phyloP scores from a whole-genome alignment of 805 yeast genomes.

The Candida verbasci region DNA sequence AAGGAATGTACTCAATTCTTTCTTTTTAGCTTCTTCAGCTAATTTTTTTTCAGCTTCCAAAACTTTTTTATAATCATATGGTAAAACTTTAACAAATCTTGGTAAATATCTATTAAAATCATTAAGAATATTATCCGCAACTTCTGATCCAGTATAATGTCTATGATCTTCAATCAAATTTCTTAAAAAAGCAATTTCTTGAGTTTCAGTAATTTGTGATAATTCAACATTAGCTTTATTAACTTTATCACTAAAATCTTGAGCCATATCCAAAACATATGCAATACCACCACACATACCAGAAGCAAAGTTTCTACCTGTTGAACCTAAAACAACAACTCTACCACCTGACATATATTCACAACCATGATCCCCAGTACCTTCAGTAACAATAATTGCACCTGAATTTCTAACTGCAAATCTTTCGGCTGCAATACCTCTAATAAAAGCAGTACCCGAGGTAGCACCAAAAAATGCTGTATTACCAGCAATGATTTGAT shows the following conservation, averaged over 20 bases:
- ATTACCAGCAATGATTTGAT: constrained; percentile 94
- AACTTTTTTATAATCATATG: constrained; percentile 86
- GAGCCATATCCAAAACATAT: constrained; percentile 91
- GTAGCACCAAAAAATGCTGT: constrained; percentile 98
- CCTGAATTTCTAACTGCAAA: constrained; percentile 98
- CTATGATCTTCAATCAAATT: constrained; percentile 93
- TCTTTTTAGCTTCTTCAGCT: constrained; percentile 59
- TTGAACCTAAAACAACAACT: constrained; percentile 84
- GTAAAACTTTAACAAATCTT: constrained; percentile 89
- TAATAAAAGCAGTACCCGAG: constrained; percentile 85
- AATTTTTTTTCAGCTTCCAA: constrained; percentile 70
- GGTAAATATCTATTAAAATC: constrained; percentile 88
- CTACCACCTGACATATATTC: constrained; percentile 99
- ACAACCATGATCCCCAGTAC: constrained; percentile 98
- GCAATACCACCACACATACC: constrained; percentile 99
- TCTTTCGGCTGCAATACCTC: constrained; percentile 98
- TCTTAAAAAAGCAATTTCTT: constrained; percentile 90
- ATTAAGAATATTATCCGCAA: constrained; percentile 76
- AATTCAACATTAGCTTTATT: constrained; percentile 81
- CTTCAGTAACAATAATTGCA: constrained; percentile 94
- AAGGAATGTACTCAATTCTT: constrained; percentile 62
- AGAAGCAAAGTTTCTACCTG: constrained; percentile 92
- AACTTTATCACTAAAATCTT: constrained; percentile 72
- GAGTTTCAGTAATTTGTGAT: constrained; percentile 71
- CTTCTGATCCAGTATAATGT: constrained; percentile 88